A percentile compares a stretch with the other conserved stretches of the same genome.
phyloP scores from a whole-genome alignment of 768 basidiomycete genomes.

The Ramaria sp. region DNA sequence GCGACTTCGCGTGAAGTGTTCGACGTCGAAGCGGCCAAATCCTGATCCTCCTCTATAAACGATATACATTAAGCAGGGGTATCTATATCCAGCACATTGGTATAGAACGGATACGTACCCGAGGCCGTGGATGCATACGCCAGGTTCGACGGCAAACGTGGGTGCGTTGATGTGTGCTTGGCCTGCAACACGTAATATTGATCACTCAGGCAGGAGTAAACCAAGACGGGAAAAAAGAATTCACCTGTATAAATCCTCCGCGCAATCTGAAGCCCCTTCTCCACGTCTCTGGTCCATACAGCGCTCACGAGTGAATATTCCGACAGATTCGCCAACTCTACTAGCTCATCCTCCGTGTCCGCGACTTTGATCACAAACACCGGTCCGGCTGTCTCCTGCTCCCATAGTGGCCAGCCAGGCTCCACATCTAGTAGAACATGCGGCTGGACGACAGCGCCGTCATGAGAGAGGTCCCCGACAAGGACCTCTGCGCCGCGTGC shows the following conservation, averaged over 20 bases:
- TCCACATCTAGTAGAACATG: slow-evolving; percentile 39
- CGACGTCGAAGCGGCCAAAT: slow-evolving; percentile 43
- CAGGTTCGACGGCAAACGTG: slow-evolving; percentile 34
- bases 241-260: slow-evolving; percentile 35
- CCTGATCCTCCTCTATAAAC: slow-evolving; percentile 23
- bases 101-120: slow-evolving; percentile 26
- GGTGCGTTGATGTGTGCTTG: slow-evolving; percentile 45
- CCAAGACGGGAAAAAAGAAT: slow-evolving; percentile 7
- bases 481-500: slow-evolving; percentile 34
- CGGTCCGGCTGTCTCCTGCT: slow-evolving; percentile 52
- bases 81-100: not conserved
- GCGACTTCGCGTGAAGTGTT: slow-evolving; percentile 37
- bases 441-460: slow-evolving; percentile 35
- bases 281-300: slow-evolving; percentile 40
- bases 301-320: slow-evolving; percentile 41
- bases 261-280: slow-evolving; percentile 30
- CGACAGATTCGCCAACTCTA: slow-evolving; percentile 42
- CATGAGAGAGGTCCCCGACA: slow-evolving; percentile 29
- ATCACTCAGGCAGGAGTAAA: not conserved
- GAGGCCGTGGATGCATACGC: slow-evolving; percentile 29
- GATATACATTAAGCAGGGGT: too few relatives aligned
- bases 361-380: slow-evolving; percentile 34
- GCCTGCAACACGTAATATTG: slow-evolving; percentile 22
- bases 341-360: slow-evolving; percentile 42
- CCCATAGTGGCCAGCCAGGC: slow-evolving; percentile 41